Conservation (phyloP, 108 stramenopile species). For the Nitzschia inconspicua region DNA sequence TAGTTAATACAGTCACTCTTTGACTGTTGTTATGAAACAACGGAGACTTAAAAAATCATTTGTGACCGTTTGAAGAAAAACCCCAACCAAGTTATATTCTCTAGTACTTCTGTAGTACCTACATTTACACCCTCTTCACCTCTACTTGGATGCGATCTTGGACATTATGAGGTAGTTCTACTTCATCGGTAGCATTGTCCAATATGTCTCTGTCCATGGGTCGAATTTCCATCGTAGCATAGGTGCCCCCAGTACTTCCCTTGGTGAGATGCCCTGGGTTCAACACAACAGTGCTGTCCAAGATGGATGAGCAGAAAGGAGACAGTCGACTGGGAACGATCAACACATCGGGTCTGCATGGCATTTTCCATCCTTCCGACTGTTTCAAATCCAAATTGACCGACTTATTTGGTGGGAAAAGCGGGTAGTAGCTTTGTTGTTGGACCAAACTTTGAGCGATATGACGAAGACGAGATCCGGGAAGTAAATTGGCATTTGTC, state of each 20-base stretch:
- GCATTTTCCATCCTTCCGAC: constrained; percentile 72
- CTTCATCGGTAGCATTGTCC: constrained; percentile 26
- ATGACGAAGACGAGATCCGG: constrained; percentile 68
- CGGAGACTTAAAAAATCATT: too few relatives aligned
- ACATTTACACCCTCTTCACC: constrained; percentile 72
- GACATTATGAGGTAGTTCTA: constrained; percentile 37
- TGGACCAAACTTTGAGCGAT: constrained; percentile 88
- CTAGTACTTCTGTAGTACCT: too few relatives aligned
- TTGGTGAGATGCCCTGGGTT: constrained; percentile 87
- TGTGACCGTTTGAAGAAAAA: too few relatives aligned
- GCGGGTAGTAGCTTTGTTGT: constrained; percentile 93
- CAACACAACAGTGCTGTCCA: constrained; percentile 64
- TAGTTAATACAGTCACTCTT: too few relatives aligned
- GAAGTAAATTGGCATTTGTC: constrained; percentile 65
- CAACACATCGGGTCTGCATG: constrained; percentile 86
- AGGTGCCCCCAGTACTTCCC: constrained; percentile 89
- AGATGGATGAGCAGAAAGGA: constrained; percentile 68
- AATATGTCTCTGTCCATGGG: constrained; percentile 60
- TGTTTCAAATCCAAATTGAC: constrained; percentile 82
- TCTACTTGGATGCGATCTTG: constrained; percentile 71
- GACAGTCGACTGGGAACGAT: constrained; percentile 90
- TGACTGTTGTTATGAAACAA: too few relatives aligned
- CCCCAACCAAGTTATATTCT: too few relatives aligned
- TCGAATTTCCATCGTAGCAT: constrained; percentile 80
- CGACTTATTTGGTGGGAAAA: constrained; percentile 76